Base-by-base conservation (phyloP, 208 protist genomes). In the Leishmania major region DNA sequence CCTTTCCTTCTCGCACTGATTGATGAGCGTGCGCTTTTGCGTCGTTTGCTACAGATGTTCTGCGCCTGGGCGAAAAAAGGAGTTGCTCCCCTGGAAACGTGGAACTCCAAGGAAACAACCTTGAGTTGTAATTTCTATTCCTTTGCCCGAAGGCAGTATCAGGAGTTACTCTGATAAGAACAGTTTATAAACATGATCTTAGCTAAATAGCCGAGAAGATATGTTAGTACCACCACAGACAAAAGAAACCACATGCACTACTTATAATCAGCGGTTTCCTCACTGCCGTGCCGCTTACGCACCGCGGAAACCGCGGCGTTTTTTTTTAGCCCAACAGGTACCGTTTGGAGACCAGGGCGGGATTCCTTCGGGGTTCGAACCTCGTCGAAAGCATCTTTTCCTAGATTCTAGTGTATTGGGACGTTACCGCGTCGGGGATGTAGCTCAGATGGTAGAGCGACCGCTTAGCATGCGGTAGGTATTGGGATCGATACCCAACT, bases 401-500 rank as follows among this genome's bases (percentile, higher is more conserved):
- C 6, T 7, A 31, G 0, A 31, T n/a, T 0, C 0, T 15, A 10
- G 25, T 0, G 25, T 8, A 40, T 11, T 28, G 28, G 5, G 13
- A 1, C 1, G 7, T 7, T 1, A 2, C 0, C 28, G 43, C 31
- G 75, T 37, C 79, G 94, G 94, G 94, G 90, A 93, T 97, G 94
- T 97, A 97, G 94, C 92, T 95, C 92, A 95, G 91, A 97, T 97
- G 94, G 94, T 97, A 97, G 94, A 97, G 94, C 94, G 92, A 91
- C 88, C 94, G 94, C 94, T 97, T 97, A 97, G 94, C 94, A 97
- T 97, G 94, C 92, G 94, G 88, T 92, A 96, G 92, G 92, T 97
- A 96, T 96, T 96, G 94, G 92, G 92, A 97, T 96, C 94, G 92
- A 96, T 97, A 96, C 94, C 94, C 94, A 95, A 96, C 94, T 97